Conservation (phyloP, 2,329 filamentous ascomycete species). For the Cordyceps militaris region DNA sequence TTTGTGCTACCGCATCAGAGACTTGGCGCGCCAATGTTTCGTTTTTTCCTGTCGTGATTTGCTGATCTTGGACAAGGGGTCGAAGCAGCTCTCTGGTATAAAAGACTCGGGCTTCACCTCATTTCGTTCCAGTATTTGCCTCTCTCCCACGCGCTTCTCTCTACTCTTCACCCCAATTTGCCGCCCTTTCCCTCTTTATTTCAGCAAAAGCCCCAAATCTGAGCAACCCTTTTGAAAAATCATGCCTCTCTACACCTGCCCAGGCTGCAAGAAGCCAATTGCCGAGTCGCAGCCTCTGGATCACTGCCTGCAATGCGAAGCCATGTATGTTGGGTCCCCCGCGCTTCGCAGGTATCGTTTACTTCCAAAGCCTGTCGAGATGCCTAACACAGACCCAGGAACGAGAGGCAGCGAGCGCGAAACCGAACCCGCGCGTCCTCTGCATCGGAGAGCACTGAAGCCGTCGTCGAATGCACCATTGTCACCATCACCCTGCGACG, state of each 20-base stretch:
- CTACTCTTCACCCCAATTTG: not conserved
- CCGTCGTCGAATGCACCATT: constrained; percentile 1
- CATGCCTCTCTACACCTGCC: constrained; percentile 11
- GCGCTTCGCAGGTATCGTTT: too few relatives aligned
- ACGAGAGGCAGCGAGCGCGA: constrained; percentile 1
- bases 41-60: not conserved
- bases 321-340: too few relatives aligned
- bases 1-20: not conserved
- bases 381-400: not conserved
- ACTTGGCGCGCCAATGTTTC: not conserved
- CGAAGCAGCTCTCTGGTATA: not conserved
- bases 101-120: not conserved
- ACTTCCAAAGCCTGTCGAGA: too few relatives aligned
- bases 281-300: constrained; percentile 9
- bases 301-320: constrained; percentile 9
- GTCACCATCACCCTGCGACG: constrained; percentile 3
- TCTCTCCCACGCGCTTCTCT: not conserved
- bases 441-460: not conserved
- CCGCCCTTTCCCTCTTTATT: not conserved
- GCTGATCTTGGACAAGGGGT: too few relatives aligned
- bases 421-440: not conserved
- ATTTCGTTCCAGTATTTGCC: not conserved
- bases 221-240: not conserved
- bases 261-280: constrained; percentile 10
- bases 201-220: not conserved